Evolutionary conservation across 495 filamentous ascomycete genomes (phyloP).

Genomic region (Neurospora sp.): DNA sequence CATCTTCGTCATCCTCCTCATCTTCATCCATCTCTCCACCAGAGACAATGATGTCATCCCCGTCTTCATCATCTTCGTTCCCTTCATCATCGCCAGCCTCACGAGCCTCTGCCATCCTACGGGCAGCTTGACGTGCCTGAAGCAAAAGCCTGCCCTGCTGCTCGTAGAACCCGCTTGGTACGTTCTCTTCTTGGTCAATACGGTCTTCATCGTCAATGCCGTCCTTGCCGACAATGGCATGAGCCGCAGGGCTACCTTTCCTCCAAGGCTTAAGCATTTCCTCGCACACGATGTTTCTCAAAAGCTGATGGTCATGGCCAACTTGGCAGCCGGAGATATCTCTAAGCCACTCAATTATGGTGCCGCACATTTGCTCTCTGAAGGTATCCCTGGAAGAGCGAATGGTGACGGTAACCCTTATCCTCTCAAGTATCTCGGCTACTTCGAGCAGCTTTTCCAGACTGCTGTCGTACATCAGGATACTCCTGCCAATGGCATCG

Average conservation of each 20-base stretch:
- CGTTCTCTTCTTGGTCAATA: constrained; percentile 24
- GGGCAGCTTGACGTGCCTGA: constrained; percentile 36
- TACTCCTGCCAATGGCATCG: constrained; percentile 73
- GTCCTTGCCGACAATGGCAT: constrained; percentile 71
- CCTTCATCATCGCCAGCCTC: constrained; percentile 62
- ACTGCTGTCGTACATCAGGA: constrained; percentile 65
- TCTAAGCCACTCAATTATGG: constrained; percentile 92
- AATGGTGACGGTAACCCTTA: constrained; percentile 93
- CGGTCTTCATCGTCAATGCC: constrained; percentile 84
- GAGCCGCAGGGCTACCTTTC: constrained; percentile 73
- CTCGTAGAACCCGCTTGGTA: constrained; percentile 18
- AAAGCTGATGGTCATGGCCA: constrained; percentile 66
- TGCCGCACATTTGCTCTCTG: constrained; percentile 94
- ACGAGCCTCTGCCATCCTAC: constrained; percentile 40
- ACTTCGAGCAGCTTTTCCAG: constrained; percentile 61
- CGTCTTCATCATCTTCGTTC: constrained; percentile 49
- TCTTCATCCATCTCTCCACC: constrained; percentile 37
- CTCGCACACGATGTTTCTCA: constrained; percentile 75
- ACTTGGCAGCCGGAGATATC: constrained; percentile 89
- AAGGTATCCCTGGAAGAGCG: constrained; percentile 90
- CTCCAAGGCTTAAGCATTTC: constrained; percentile 83
- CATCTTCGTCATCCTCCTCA: constrained; percentile 44
- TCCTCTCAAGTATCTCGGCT: constrained; percentile 79
- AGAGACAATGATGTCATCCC: constrained; percentile 23
- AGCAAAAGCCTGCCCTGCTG: constrained; percentile 22